Evolutionary conservation across 169 alveolate species (phyloP).

Genomic region (Eimeria zaria): DNA sequence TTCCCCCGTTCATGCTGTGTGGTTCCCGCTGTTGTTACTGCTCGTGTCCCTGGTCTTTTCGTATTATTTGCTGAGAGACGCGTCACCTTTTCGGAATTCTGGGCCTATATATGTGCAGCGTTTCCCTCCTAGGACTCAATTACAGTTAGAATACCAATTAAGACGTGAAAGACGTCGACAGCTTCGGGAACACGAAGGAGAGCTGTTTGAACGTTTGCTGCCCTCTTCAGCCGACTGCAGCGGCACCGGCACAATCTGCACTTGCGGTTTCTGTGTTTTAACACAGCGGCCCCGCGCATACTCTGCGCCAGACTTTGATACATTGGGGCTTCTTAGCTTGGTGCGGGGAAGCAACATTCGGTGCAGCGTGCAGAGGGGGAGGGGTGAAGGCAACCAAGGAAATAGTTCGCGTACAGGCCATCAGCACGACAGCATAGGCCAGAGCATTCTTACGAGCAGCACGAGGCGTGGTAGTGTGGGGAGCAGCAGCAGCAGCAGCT

Average conservation of each 20-base stretch:
- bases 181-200: not conserved
- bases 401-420: not conserved
- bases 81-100: not conserved
- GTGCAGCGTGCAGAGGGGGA: not conserved
- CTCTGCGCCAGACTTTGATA: constrained; percentile 1
- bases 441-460: not conserved
- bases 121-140: not conserved
- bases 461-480: not conserved
- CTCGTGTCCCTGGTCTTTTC: constrained; percentile 5
- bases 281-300: constrained; percentile 5
- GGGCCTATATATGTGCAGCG: not conserved
- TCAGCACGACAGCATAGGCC: not conserved
- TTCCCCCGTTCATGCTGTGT: not conserved
- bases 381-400: not conserved
- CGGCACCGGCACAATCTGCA: not conserved
- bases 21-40: not conserved
- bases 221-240: not conserved
- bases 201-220: not conserved
- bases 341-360: not conserved
- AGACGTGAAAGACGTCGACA: not conserved
- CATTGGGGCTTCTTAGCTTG: not conserved
- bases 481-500: constrained; percentile 52
- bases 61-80: constrained; percentile 9
- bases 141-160: not conserved
- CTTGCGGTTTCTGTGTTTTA: not conserved